phyloP scores from a whole-genome alignment of 129 eudicot genomes.

The Smallanthus sonchifolius region DNA sequence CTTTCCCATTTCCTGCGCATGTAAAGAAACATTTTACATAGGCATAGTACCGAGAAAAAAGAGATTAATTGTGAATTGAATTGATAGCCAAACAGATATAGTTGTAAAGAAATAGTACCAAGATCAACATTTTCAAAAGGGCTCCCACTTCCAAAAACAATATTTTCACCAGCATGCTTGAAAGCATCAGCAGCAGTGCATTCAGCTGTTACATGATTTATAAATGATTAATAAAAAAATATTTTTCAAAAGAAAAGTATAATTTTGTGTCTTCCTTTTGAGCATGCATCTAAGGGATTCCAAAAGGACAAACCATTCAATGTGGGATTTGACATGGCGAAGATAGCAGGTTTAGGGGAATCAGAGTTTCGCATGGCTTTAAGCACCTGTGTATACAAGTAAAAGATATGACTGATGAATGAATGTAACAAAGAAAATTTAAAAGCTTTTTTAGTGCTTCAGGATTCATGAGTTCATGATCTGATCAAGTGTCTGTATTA shows the following conservation, averaged over 20 bases:
- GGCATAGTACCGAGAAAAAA: background rate
- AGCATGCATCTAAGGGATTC: conserved; percentile 14
- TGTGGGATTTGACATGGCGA: conserved; percentile 99
- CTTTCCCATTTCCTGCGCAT: conserved; percentile 85
- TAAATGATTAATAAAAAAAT: conserved; percentile 3
- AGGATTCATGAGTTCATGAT: background rate
- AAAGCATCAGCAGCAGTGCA: conserved; percentile 94
- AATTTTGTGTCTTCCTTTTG: background rate
- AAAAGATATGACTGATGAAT: conserved; percentile 16
- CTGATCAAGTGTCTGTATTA: background rate
- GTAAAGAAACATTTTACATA: background rate
- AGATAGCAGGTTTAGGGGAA: conserved; percentile 83
- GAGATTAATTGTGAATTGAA: background rate
- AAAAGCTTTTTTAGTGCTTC: background rate
- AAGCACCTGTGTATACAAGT: conserved; percentile 53
- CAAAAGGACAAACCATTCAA: conserved; percentile 63
- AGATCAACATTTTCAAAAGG: conserved; percentile 88
- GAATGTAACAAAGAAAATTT: conserved; percentile 7
- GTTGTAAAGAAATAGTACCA: conserved; percentile 40
- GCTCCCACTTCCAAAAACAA: conserved; percentile 97
- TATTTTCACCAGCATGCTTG: conserved; percentile 88
- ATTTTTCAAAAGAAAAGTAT: background rate
- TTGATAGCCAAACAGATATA: background rate
- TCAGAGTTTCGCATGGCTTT: conserved; percentile 92
- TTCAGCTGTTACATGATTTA: conserved; percentile 69